Evolutionary conservation across 108 stramenopile species (phyloP).

Genomic region (Nitzschia sp.): DNA sequence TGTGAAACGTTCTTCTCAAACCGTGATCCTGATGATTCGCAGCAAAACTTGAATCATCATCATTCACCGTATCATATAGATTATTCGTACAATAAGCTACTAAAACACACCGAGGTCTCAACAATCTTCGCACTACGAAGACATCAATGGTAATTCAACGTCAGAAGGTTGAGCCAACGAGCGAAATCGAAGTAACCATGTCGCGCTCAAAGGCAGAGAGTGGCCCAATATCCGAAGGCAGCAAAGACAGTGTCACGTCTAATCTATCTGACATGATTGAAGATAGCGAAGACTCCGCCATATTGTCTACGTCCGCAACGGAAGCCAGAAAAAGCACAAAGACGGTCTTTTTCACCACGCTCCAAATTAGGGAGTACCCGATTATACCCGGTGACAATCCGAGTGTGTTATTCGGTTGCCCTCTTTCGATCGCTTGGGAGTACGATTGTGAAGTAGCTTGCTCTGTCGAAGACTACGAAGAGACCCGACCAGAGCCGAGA

Average conservation of each 20-base stretch:
- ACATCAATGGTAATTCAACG: too few relatives aligned
- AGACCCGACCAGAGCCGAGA: constrained; percentile 2
- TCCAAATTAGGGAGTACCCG: constrained; percentile 38
- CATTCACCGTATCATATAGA: too few relatives aligned
- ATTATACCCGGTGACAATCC: constrained; percentile 46
- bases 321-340: neutral
- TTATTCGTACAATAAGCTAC: too few relatives aligned
- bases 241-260: constrained; percentile 2
- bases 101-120: too few relatives aligned
- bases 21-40: too few relatives aligned
- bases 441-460: neutral
- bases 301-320: neutral
- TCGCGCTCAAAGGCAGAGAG: too few relatives aligned
- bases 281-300: neutral
- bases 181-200: too few relatives aligned
- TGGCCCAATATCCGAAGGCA: neutral
- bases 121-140: too few relatives aligned
- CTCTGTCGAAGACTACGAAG: constrained; percentile 31
- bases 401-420: constrained; percentile 19
- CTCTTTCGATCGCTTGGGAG: constrained; percentile 31
- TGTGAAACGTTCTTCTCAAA: too few relatives aligned
- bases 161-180: too few relatives aligned
- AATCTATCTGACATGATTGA: neutral
- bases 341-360: constrained; percentile 25
- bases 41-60: too few relatives aligned